A percentile compares a stretch with the other conserved stretches of the same genome.
Conservation (phyloP, 2,329 filamentous ascomycete species). For the Mycogone perniciosa region DNA sequence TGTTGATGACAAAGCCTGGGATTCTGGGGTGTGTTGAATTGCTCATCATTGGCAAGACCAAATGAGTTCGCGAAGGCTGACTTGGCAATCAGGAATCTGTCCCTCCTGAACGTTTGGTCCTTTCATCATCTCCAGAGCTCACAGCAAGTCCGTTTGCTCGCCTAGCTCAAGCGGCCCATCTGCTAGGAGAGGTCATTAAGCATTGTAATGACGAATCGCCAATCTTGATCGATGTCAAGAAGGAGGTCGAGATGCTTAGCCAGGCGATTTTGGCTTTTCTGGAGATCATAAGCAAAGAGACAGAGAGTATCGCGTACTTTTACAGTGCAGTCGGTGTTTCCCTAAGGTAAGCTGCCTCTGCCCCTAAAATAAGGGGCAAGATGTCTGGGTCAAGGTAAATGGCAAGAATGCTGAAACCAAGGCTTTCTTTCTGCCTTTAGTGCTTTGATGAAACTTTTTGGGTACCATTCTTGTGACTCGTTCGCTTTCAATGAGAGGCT, state of each 20-base stretch:
- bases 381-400: neutral
- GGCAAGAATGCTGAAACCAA: neutral
- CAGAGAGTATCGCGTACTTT: constrained; percentile 6
- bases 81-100: neutral
- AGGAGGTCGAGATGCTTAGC: constrained; percentile 8
- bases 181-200: constrained; percentile 23
- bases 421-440: neutral
- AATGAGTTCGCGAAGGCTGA: neutral
- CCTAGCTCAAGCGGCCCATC: constrained; percentile 26
- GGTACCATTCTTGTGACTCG: constrained; percentile 12
- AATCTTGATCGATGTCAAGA: neutral
- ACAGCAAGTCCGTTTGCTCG: constrained; percentile 26
- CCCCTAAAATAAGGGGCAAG: neutral
- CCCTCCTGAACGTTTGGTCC: constrained; percentile 11
- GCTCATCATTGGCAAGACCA: neutral
- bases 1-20: constrained; percentile 22
- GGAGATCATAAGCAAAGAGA: constrained; percentile 9
- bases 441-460: constrained; percentile 12
- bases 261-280: constrained; percentile 7
- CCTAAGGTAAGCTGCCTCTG: constrained; percentile 1
- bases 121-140: constrained; percentile 18
- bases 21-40: constrained; percentile 8
- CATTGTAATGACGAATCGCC: constrained; percentile 11
- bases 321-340: constrained; percentile 10
- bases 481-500: constrained; percentile 4